Evolutionary conservation across 2,329 filamentous ascomycete genomes (phyloP).

Genomic region (Stylonectria norvegica): DNA sequence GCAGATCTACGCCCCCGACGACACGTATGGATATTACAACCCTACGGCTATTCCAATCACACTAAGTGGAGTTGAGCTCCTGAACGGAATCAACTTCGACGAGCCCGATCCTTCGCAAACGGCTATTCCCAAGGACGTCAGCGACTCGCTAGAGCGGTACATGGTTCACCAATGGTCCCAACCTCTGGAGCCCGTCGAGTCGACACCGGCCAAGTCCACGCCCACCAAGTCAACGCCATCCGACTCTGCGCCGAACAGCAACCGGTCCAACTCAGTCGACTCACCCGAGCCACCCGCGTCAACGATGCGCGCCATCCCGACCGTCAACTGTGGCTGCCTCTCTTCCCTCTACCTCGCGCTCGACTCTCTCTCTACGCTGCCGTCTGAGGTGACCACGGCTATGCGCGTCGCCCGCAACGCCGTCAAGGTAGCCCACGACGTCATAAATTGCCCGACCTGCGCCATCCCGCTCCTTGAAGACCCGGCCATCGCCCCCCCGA

Average conservation of each 20-base stretch:
- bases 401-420: constrained; percentile 48
- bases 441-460: constrained; percentile 51
- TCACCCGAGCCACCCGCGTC: constrained; percentile 13
- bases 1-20: constrained; percentile 13
- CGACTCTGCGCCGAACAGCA: constrained; percentile 18
- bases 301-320: constrained; percentile 26
- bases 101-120: constrained; percentile 27
- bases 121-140: constrained; percentile 29
- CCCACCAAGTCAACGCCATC: constrained; percentile 20
- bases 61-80: constrained; percentile 27
- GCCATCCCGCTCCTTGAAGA: constrained; percentile 38
- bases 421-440: constrained; percentile 47
- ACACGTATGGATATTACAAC: constrained; percentile 6
- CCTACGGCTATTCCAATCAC: constrained; percentile 11
- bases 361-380: constrained; percentile 46
- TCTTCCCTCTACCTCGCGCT: constrained; percentile 49
- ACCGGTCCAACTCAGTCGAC: constrained; percentile 17
- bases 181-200: constrained; percentile 8
- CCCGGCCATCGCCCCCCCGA: constrained; percentile 34
- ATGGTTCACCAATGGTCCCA: constrained; percentile 20
- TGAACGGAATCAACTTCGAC: constrained; percentile 33
- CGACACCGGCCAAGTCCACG: constrained; percentile 12
- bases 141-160: constrained; percentile 25
- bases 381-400: constrained; percentile 42
- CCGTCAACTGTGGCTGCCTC: constrained; percentile 45